Base-by-base conservation (phyloP, 2,329 filamentous ascomycete species). In the Colletotrichum theobromicola region DNA sequence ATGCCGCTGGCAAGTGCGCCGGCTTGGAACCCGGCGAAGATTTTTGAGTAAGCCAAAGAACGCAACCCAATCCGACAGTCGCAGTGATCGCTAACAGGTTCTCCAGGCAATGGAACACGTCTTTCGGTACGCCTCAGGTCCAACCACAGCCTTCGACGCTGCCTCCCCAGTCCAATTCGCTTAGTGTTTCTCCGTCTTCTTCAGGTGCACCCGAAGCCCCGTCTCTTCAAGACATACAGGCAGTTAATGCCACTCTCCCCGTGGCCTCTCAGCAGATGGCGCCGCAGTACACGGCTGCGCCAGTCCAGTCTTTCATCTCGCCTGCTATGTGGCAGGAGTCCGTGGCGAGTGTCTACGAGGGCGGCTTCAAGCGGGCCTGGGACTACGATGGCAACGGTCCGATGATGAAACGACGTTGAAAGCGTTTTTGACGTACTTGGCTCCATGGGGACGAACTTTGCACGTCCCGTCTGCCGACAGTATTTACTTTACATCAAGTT, bases 91-190 rank as follows among this genome's bases (percentile, higher is more conserved):
- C 69, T 37, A 58, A 13, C 37, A 72, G 34, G 21, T 21, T 21
- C 42, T 46, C 42, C 46, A 98, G 96, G 84, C 95, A 98, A 88
- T 98, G 96, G 96, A 96, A 98, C 84, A 93, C 94, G 81, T 96
- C 96, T 77, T 98, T 98, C 86, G 94, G 95, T 88, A 94, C 93
- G 83, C 92, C 91, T 74, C 84, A 86, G 78, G 84, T 85, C 79
- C 86, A 88, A 79, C 80, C 86, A 77, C 83, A 85, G 76, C 82
- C 83, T 76, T 80, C 81, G 72, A 83, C 86, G 74, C 81, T 85
- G 79, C 84, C 83, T 78, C 82, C 86, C 78, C 86, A 88, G 80
- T 82, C 85, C 82, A 87, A 83, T 82, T 83, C 87, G 85, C 86
- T 91, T 84, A 90, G 87, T 83, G 82, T 88, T 80, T 81, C 87